phyloP scores from a whole-genome alignment of 495 filamentous ascomycete genomes.

The Hyaloscypha hepaticicola region DNA sequence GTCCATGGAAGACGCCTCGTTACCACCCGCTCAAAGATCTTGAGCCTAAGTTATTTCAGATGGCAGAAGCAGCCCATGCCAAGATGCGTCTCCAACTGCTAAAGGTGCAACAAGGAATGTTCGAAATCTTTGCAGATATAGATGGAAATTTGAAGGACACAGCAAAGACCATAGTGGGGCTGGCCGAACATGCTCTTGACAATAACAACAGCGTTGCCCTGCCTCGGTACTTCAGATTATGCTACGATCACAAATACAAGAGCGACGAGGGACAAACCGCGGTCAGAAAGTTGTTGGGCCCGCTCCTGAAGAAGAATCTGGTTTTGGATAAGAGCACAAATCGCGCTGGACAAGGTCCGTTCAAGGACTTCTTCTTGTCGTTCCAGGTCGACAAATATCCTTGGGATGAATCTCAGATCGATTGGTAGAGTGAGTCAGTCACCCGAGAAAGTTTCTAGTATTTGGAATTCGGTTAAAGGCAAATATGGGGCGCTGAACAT shows the following conservation, averaged over 20 bases:
- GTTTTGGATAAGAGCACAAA: background rate
- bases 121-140: background rate
- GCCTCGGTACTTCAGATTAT: background rate
- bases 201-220: background rate
- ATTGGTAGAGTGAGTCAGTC: background rate
- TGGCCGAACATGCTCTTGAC: background rate
- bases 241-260: background rate
- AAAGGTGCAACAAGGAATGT: background rate
- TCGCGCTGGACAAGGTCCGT: background rate
- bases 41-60: background rate
- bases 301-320: background rate
- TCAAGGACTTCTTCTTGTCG: background rate
- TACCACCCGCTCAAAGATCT: background rate
- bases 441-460: too few relatives aligned
- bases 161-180: background rate
- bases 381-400: background rate
- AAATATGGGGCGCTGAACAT: too few relatives aligned
- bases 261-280: background rate
- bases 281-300: background rate
- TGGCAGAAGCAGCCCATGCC: background rate
- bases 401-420: background rate
- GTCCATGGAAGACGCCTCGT: conserved; percentile 1
- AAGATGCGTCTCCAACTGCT: background rate
- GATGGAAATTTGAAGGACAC: background rate
- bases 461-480: background rate